Evolutionary conservation across 805 yeast species (phyloP), one percentile per base, ranked within the genome.

Genomic region (Metschnikowia orientalis): DNA sequence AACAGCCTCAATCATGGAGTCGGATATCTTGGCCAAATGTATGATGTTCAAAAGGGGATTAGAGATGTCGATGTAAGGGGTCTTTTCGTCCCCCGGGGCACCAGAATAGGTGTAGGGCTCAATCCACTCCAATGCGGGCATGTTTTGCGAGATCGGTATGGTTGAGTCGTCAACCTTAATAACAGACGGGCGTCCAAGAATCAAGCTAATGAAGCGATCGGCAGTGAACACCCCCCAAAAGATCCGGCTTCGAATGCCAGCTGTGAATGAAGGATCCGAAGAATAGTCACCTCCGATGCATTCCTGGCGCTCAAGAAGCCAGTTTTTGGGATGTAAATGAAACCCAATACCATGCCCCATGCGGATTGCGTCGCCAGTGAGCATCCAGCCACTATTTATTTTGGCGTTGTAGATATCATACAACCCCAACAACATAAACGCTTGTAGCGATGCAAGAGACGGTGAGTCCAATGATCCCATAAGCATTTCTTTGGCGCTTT

Each of bases 201-300:
- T 33, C 23, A 41, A 30, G 26, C 44, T 30, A n/a, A 40, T 20
- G 18, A 41, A 41, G n/a, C 41, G 34, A 28, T 41, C 45, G 9
- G 39, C 45, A 18, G 38, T 27, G 18, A 39, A 36, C 8, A 39
- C 33, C 27, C 45, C 45, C 45, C 44, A 41, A 34, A 36, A 41
- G 12, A 41, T 41, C 9, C 45, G 15, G 29, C 41, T 36, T 6
- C 45, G 27, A 9, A 41, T 35, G 27, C 37, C 32, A 13, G 26
- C 15, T 13, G 39, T 38, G 34, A 38, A 25, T n/a, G n/a, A n/a
- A n/a, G n/a, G n/a, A 2, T 34, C 35, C 18, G 38, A 28, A 25
- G 36, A 22, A 6, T 35, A 24, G 3, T 29, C 34, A 3, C 21
- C 12, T 14, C 26, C 23, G 8, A n/a, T 22, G 14, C 18, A 26